phyloP scores from a whole-genome alignment of 768 basidiomycete species.

The Rhodosporidiobolus sp. region DNA sequence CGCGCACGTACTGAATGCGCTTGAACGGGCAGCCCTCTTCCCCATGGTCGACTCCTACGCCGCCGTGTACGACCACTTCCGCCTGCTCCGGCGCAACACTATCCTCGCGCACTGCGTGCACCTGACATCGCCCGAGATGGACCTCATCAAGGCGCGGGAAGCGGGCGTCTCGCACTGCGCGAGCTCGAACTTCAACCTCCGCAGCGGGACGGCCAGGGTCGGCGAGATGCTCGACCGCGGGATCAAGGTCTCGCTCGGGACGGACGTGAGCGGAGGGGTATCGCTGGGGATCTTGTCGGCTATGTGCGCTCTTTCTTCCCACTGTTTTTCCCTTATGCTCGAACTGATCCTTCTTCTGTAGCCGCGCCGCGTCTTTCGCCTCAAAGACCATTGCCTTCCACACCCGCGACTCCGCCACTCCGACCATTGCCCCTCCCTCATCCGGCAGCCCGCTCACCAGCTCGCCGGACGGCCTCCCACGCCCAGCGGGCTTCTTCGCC shows the following conservation, averaged over 20 bases:
- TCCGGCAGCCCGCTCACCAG: not conserved
- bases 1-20: not conserved
- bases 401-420: slow-evolving; percentile 20
- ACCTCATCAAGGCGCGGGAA: slow-evolving; percentile 61
- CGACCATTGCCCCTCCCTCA: not conserved
- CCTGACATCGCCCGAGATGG: slow-evolving; percentile 68
- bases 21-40: slow-evolving; percentile 56
- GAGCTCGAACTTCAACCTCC: slow-evolving; percentile 74
- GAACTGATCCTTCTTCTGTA: slow-evolving; percentile 48
- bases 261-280: slow-evolving; percentile 75
- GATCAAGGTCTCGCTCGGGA: slow-evolving; percentile 93
- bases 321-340: not conserved
- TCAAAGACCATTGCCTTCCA: slow-evolving; percentile 71
- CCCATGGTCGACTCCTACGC: slow-evolving; percentile 67
- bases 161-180: slow-evolving; percentile 91
- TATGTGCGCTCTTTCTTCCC: slow-evolving; percentile 48
- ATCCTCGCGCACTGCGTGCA: slow-evolving; percentile 85
- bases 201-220: slow-evolving; percentile 77
- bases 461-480: slow-evolving; percentile 23
- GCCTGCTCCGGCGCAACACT: slow-evolving; percentile 72
- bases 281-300: slow-evolving; percentile 71
- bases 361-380: slow-evolving; percentile 65
- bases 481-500: slow-evolving; percentile 33
- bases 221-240: slow-evolving; percentile 75
- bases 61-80: slow-evolving; percentile 72